A percentile compares a stretch with the other conserved stretches of the same genome.
Evolutionary conservation across 495 filamentous ascomycete genomes (phyloP).

Genomic region (Clavariopsis aquatica): DNA sequence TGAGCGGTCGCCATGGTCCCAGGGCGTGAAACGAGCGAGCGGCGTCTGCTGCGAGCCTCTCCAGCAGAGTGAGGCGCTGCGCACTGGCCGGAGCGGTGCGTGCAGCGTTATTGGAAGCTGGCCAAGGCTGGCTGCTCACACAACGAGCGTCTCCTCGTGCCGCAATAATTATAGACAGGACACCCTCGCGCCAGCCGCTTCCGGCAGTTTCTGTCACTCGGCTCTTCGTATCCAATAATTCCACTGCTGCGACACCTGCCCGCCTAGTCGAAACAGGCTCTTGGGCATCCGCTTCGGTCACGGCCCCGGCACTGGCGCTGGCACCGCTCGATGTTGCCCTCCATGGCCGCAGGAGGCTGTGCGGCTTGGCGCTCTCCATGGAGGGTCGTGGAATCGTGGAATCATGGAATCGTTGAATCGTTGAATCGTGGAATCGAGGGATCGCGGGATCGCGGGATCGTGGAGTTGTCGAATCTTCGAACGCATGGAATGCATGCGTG

Average conservation of each 20-base stretch:
- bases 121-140: neutral
- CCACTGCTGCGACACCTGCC: neutral
- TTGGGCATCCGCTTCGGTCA: constrained; percentile 3
- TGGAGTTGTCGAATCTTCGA: no score
- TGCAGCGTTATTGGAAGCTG: no score
- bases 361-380: neutral
- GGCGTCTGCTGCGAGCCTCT: neutral
- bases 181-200: constrained; percentile 1
- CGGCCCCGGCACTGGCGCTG: neutral
- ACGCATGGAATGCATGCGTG: neutral
- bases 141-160: neutral
- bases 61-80: neutral
- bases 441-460: no score
- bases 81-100: no score
- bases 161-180: no score
- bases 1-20: neutral
- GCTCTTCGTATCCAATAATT: constrained; percentile 13
- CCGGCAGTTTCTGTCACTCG: constrained; percentile 10
- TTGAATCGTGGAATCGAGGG: no score
- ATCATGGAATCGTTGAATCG: no score
- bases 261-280: constrained; percentile 20
- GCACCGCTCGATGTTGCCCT: neutral
- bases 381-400: no score
- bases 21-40: neutral
- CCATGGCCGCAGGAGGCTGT: neutral